phyloP scores from a whole-genome alignment of 768 basidiomycete genomes.

The Trametes cingulata region DNA sequence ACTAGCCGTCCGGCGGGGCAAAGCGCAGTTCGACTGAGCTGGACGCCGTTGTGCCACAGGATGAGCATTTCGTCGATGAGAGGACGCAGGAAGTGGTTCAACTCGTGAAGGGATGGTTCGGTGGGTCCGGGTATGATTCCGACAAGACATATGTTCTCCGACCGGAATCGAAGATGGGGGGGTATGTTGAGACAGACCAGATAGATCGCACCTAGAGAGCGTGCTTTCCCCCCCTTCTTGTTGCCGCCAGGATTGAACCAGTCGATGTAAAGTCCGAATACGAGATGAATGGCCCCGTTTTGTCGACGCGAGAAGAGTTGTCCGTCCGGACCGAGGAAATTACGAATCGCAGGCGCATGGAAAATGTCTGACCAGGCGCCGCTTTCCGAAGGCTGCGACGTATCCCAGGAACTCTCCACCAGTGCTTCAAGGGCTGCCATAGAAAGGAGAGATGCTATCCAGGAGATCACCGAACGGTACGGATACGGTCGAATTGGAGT shows the following conservation, averaged over 20 bases:
- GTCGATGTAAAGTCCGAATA: constrained; percentile 21
- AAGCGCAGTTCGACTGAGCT: constrained; percentile 28
- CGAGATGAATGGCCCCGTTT: background rate
- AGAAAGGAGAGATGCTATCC: too few species aligned
- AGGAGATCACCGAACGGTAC: too few species aligned
- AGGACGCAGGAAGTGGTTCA: constrained; percentile 41
- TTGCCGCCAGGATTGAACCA: constrained; percentile 21
- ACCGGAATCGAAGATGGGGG: constrained; percentile 18
- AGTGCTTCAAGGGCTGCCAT: too few species aligned
- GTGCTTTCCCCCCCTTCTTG: background rate
- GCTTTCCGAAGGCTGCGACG: too few species aligned
- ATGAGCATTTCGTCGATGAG: constrained; percentile 39
- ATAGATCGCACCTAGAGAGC: constrained; percentile 16
- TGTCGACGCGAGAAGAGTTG: too few species aligned
- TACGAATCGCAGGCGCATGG: too few species aligned
- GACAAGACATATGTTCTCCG: constrained; percentile 41
- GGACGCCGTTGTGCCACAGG: constrained; percentile 37
- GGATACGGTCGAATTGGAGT: too few species aligned
- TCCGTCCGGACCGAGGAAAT: too few species aligned
- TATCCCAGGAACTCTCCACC: too few species aligned
- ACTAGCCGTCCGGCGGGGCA: constrained; percentile 32
- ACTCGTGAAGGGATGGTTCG: constrained; percentile 34
- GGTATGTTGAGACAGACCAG: constrained; percentile 32
- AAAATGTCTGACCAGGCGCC: too few species aligned
- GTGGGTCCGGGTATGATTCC: constrained; percentile 45